These are phyloP conservation scores for Podospora pseudoanserina DNA, from an alignment of 495 filamentous ascomycete genomes.

Conservation along the genomic window DNA sequence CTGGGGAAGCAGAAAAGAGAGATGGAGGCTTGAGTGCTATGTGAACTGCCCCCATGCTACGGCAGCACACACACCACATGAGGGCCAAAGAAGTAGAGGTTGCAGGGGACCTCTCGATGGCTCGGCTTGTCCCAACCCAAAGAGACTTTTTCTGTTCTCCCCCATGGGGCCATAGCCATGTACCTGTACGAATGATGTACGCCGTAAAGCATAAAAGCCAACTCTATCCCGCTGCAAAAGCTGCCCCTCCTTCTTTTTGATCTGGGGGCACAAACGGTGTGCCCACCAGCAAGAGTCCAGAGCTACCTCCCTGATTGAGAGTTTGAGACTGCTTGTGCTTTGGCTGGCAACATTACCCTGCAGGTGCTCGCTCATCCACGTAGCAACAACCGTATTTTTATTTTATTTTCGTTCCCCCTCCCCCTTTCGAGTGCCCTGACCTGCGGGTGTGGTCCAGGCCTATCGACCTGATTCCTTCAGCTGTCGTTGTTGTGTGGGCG, in stretches of 20 bases:
- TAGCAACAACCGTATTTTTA: not conserved
- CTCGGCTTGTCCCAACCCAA: conserved; percentile 19
- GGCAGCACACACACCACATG: conserved; percentile 13
- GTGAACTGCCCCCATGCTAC: conserved; percentile 10
- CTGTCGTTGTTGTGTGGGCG: not conserved
- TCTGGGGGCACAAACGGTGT: conserved; percentile 44
- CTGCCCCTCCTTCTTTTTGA: conserved; percentile 39
- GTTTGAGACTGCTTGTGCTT: conserved; percentile 4
- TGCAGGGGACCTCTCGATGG: conserved; percentile 33
- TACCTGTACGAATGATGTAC: conserved; percentile 24
- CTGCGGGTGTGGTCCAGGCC: conserved; percentile 2
- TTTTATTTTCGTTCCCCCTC: not conserved
- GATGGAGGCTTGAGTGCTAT: too few species aligned
- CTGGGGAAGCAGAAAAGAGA: conserved; percentile 5
- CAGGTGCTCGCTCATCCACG: conserved; percentile 12
- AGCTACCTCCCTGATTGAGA: not conserved
- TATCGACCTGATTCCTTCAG: not conserved
- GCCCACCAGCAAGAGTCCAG: conserved; percentile 34
- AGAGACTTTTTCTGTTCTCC: conserved; percentile 25
- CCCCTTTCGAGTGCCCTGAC: not conserved
- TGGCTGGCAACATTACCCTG: conserved; percentile 5
- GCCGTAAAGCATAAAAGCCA: conserved; percentile 42
- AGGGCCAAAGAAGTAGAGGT: conserved; percentile 17
- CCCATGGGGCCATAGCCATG: conserved; percentile 18
- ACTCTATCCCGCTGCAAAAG: conserved; percentile 35